Evolutionary conservation across 129 eudicot genomes (phyloP), one percentile per base, ranked within the genome.

Genomic region (Flaveria robusta): DNA sequence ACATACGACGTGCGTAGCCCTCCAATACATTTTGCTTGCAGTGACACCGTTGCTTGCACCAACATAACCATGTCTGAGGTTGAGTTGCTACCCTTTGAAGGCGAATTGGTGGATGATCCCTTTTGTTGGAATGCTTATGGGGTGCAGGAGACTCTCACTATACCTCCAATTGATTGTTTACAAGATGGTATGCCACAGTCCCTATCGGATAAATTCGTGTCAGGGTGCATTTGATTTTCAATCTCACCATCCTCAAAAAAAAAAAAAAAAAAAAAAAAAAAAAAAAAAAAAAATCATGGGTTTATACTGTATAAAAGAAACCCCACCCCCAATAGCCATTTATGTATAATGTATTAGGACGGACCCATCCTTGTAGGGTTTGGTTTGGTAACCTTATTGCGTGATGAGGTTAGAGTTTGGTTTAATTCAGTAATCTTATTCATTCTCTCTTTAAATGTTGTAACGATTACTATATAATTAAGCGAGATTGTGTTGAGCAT

Each of bases 51-150:
- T n/a, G 86, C 99, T 0, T 95, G 99, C 70, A 87, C 99, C 7
- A 95, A 91, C 80, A 95, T 95, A 55, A 95, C 96, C 1, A 91
- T 95, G 99, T 95, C 99, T 0, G 99, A 91, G 56, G 99, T 95
- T 2, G 99, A 95, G 83, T 77, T 91, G 18, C 50, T 95, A 14
- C 97, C 99, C 0, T 71, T 78, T 55, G 89, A 89, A 77, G 99
- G 99, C 20, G 96, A 80, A 50, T 51, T 91, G 65, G 90, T 95
- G 7, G 97, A 89, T 55, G 96, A 95, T 39, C 99, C 99, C 1
- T 91, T 91, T 66, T 95, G 99, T 71, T 95, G 99, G 99, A 95
- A 95, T 42, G 88, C 99, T 0, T 95, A 95, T 47, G 99, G 99
- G 34, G 76, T 74, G 59, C 99, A 89, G 64, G 92, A 95, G 82